Evolutionary conservation across 2,329 filamentous ascomycete genomes (phyloP), one percentile per base, ranked within the genome.

Genomic region (Zymoseptoria crescenta): DNA sequence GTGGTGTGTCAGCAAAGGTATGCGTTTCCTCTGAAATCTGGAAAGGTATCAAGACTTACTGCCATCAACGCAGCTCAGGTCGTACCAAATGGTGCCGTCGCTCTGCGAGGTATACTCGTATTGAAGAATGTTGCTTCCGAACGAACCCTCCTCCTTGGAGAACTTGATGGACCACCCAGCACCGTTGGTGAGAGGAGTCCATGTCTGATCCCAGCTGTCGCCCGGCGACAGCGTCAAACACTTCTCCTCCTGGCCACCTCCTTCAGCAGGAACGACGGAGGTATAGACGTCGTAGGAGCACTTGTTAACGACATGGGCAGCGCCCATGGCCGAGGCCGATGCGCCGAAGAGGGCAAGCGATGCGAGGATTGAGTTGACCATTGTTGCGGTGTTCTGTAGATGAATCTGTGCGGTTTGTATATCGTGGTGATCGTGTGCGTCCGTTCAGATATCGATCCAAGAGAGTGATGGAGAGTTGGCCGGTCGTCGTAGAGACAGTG

Each of bases 161-260:
- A 74, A 69, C 72, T 74, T 74, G 68, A 74, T 71, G 19, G 72
- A 72, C 73, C 73, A 74, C 41, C 73, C 73, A 51, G 68, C 62
- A 56, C 58, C 60, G 60, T 71, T 72, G 62, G 64, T 59, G 28
- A 74, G 67, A 61, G 66, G 48, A n/a, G 68, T 73, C 67, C 68
- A 74, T n/a, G 63, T 20, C 62, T 73, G 71, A 13, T 63, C 62
- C 62, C 66, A 74, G 45, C 64, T 63, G 24, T 65, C 67, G 53
- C 66, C 68, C 27, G 64, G 55, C 60, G 60, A 60, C 30, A 64
- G 59, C n/a, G 57, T 67, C 59, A 67, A 62, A 64, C 69, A 64
- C 29, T 64, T 35, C 56, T 66, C 54, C 8, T 65, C 58, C 56
- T 65, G 64, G 24, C 69, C 69, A 55, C 65, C 67, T 20, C 65